Evolutionary conservation across 2,329 filamentous ascomycete genomes (phyloP).

Genomic region (Alternaria viburni): DNA sequence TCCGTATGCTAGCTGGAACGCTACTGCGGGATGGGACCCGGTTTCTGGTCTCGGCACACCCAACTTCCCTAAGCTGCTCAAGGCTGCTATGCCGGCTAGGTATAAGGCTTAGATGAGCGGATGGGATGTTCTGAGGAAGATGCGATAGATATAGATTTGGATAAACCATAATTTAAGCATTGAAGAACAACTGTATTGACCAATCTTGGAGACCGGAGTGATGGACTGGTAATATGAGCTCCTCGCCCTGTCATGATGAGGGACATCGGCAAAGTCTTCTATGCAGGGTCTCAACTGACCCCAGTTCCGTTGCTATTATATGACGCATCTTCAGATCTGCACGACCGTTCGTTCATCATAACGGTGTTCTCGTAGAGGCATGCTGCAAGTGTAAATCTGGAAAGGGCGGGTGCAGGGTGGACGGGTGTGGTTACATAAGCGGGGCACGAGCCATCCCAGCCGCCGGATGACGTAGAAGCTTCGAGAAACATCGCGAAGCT

Average conservation of each 20-base stretch:
- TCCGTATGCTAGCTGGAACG: slow-evolving; percentile 40
- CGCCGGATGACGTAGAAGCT: slow-evolving; percentile 21
- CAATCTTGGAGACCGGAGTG: neutral
- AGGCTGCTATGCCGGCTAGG: slow-evolving; percentile 32
- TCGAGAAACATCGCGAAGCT: slow-evolving; percentile 33
- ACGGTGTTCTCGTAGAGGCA: neutral
- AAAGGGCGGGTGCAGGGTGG: neutral
- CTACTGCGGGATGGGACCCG: slow-evolving; percentile 45
- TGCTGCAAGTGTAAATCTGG: neutral
- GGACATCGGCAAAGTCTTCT: neutral
- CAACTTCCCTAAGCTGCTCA: slow-evolving; percentile 37
- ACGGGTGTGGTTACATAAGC: slow-evolving; percentile 30
- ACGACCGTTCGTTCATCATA: neutral
- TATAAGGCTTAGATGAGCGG: slow-evolving; percentile 23
- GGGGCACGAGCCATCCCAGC: slow-evolving; percentile 1
- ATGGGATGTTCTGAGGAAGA: accelerated
- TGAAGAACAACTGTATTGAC: neutral
- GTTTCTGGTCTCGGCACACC: slow-evolving; percentile 42
- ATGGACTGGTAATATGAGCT: neutral
- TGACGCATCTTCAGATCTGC: neutral
- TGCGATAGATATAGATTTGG: neutral
- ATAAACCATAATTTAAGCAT: neutral
- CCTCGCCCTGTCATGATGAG: neutral
- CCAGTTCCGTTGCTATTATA: accelerated
- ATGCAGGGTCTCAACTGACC: neutral